Conservation (phyloP, 371 early-diverging fungal genomes). For the Mortierella sp. region DNA sequence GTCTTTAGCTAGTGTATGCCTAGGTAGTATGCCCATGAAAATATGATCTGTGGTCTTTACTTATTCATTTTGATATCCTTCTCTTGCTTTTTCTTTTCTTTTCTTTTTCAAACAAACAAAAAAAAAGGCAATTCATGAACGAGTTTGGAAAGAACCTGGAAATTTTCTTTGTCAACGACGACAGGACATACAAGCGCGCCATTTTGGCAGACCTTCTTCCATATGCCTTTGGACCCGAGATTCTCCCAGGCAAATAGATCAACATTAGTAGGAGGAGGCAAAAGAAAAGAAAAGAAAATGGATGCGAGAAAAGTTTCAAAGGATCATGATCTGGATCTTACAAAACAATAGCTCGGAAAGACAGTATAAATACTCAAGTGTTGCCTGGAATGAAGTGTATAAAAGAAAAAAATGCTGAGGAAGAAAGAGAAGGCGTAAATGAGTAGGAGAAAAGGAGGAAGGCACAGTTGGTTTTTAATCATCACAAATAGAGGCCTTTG, state of each 20-base stretch:
- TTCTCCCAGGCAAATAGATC: constrained; percentile 26
- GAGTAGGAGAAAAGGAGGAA: no score
- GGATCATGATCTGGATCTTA: no score
- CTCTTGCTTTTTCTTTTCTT: neutral
- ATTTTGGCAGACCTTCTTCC: constrained; percentile 71
- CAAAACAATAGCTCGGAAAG: neutral
- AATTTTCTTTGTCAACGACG: constrained; percentile 66
- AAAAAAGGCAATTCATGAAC: constrained; percentile 83
- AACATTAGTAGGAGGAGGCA: no score
- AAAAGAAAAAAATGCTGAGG: no score
- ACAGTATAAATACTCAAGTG: no score
- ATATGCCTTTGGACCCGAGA: constrained; percentile 70
- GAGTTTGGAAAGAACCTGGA: constrained; percentile 76
- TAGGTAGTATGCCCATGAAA: neutral
- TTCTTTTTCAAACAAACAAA: no score
- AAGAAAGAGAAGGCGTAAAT: no score
- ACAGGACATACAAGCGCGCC: constrained; percentile 59
- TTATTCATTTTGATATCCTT: neutral
- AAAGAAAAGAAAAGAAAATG: constrained; percentile 4
- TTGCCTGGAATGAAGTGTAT: no score
- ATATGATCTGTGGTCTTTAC: neutral
- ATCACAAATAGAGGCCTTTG: no score
- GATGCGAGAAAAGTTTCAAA: neutral
- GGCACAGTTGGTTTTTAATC: no score
- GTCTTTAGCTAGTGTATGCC: neutral